Evolutionary conservation across 176 grass and related monocot genomes (phyloP), one percentile per base, ranked within the genome.

Genomic region (Echinochloa phyllopogon): DNA sequence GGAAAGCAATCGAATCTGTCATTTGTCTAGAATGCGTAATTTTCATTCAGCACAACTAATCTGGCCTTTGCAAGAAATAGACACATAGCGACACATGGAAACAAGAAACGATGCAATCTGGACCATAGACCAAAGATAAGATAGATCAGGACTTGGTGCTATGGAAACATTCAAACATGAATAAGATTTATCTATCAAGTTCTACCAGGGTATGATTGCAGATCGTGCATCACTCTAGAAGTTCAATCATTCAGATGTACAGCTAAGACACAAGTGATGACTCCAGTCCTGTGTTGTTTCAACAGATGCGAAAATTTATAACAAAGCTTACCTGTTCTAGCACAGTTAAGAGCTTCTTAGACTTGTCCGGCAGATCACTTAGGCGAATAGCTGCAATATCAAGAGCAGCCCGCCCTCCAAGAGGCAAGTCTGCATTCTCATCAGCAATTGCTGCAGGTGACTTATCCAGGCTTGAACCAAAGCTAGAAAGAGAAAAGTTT

Each of bases 321-420:
- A 72, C 21, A 69, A 37, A 85, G 87, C 81, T 43, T 92, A 87
- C 97, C 94, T 99, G 93, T 63, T 99, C 94, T 64, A 99, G 51
- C 59, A 96, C 59, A 92, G 86, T 76, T 47, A 94, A 89, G 86
- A 96, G 91, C 84, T 96, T 96, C 89, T 90, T 94, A 79, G 93
- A 84, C 80, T 99, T 99, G 39, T 99, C 96, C 81, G 93, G 96
- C 73, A 92, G 88, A 90, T 89, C 94, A 49, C 74, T 92, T 76
- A 99, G 93, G 71, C 90, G 89, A 85, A 99, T 90, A 90, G 88
- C 81, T 42, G 91, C 83, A 70, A 96, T 88, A 92, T 99, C 93
- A 75, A 99, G 86, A 7, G 86, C 91, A 61, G 86, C 82, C 71
- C 88, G 95, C 65, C 89, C 85, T 76, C 73, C 85, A 65, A 91